A percentile compares a stretch with the other conserved stretches of the same genome.
Conservation (phyloP, 1,284 basidiomycete species). For the Pholiota adiposa region DNA sequence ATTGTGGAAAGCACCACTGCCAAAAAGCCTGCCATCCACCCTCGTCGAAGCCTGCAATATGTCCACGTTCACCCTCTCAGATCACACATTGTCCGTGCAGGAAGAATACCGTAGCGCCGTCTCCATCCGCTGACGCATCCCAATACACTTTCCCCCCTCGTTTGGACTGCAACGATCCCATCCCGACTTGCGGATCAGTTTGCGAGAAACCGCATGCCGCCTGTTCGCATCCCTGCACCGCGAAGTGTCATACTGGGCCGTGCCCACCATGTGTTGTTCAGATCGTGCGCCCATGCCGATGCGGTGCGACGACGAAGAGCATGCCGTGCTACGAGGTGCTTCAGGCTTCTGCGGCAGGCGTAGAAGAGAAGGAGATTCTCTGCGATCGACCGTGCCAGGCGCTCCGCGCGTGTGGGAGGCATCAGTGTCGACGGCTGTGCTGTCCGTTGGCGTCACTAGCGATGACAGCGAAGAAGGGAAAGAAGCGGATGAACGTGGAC, state of each 20-base stretch:
- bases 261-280: slow-evolving; percentile 79
- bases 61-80: slow-evolving; percentile 73
- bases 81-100: slow-evolving; percentile 85
- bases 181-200: slow-evolving; percentile 75
- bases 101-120: slow-evolving; percentile 55
- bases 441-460: slow-evolving; percentile 82
- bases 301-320: slow-evolving; percentile 66
- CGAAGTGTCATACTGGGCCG: slow-evolving; percentile 59
- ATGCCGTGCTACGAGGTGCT: slow-evolving; percentile 52
- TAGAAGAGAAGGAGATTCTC: slow-evolving; percentile 59
- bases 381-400: slow-evolving; percentile 81
- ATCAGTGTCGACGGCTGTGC: slow-evolving; percentile 82
- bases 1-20: slow-evolving; percentile 80
- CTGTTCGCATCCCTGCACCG: slow-evolving; percentile 73
- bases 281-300: slow-evolving; percentile 78
- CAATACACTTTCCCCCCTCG: slow-evolving; percentile 51
- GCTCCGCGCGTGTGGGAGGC: slow-evolving; percentile 78
- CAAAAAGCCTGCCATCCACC: slow-evolving; percentile 76
- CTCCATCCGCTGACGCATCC: slow-evolving; percentile 28
- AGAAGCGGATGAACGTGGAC: slow-evolving; percentile 49
- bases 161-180: slow-evolving; percentile 67
- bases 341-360: slow-evolving; percentile 19
- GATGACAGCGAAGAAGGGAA: slow-evolving; percentile 61
- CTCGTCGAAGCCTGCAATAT: slow-evolving; percentile 56
- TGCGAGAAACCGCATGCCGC: slow-evolving; percentile 69